Conservation (phyloP, 192 early-diverging fungal genomes). For the Podila epicladia region DNA sequence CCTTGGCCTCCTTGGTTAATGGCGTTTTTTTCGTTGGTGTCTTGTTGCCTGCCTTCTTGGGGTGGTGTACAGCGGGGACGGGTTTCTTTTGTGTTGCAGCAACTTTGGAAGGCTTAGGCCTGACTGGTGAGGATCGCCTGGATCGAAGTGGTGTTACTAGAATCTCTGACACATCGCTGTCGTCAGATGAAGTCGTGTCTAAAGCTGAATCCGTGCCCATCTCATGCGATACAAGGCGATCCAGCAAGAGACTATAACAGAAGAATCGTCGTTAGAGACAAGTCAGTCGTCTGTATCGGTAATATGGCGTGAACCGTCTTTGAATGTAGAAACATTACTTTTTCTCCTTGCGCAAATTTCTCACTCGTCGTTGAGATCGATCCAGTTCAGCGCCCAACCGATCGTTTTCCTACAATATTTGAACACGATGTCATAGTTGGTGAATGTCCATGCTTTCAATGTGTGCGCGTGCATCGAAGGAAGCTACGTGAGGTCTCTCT, state of each 20-base stretch:
- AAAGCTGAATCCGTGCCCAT: slow-evolving; percentile 11
- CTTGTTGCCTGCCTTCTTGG: slow-evolving; percentile 14
- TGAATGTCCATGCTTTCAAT: background rate
- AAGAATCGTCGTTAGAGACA: background rate
- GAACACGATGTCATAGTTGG: background rate
- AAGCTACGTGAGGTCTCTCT: background rate
- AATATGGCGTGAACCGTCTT: background rate
- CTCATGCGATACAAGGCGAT: slow-evolving; percentile 21
- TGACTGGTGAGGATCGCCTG: background rate
- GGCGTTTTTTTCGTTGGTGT: background rate
- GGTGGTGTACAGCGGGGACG: background rate
- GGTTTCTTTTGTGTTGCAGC: no score
- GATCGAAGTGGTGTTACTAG: slow-evolving; percentile 5
- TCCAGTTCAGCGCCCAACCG: slow-evolving; percentile 28
- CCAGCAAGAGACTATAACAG: slow-evolving; percentile 23
- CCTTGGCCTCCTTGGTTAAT: background rate
- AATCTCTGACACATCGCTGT: slow-evolving; percentile 25
- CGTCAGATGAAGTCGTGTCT: slow-evolving; percentile 22
- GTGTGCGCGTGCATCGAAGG: background rate
- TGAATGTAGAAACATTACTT: background rate
- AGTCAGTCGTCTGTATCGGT: no score
- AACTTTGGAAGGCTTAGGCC: background rate
- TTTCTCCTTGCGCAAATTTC: slow-evolving; percentile 41
- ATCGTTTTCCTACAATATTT: slow-evolving; percentile 23
- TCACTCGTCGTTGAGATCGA: slow-evolving; percentile 29